Conservation (phyloP, 2,329 filamentous ascomycete species). For the Cladophialophora psammophila region DNA sequence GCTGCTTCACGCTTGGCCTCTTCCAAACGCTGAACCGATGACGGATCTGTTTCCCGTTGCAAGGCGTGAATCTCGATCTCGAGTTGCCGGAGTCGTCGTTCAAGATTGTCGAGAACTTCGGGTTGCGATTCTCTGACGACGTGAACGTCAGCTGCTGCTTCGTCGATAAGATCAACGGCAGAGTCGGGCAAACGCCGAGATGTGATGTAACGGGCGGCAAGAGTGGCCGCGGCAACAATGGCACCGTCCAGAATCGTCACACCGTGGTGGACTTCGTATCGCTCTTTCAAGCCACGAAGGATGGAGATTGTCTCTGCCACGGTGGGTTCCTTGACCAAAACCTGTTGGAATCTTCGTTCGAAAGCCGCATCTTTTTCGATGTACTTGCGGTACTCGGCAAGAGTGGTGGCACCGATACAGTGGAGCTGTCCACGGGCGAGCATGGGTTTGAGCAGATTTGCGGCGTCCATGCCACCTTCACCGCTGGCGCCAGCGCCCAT, state of each 20-base stretch:
- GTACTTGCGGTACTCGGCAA: slow-evolving; percentile 96
- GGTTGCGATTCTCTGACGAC: slow-evolving; percentile 96
- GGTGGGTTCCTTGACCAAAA: slow-evolving; percentile 91
- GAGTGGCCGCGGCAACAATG: slow-evolving; percentile 86
- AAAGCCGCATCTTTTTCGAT: slow-evolving; percentile 99
- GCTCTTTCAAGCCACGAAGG: slow-evolving; percentile 96
- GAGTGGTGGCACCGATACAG: slow-evolving; percentile 95
- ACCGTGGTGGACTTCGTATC: slow-evolving; percentile 97
- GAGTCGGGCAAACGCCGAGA: slow-evolving; percentile 91
- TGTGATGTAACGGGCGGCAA: slow-evolving; percentile 93
- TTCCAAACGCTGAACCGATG: slow-evolving; percentile 81
- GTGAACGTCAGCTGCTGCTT: slow-evolving; percentile 93
- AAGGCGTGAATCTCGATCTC: slow-evolving; percentile 98
- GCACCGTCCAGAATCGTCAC: slow-evolving; percentile 95
- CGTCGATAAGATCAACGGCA: slow-evolving; percentile 94
- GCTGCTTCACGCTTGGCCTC: slow-evolving; percentile 88
- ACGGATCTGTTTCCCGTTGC: slow-evolving; percentile 91
- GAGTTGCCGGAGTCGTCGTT: slow-evolving; percentile 86
- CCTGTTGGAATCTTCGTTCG: slow-evolving; percentile 97
- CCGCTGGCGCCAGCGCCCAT: slow-evolving; percentile 96
- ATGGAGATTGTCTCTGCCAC: slow-evolving; percentile 94
- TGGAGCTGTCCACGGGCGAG: slow-evolving; percentile 94
- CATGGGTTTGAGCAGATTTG: slow-evolving; percentile 98
- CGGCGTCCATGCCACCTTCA: slow-evolving; percentile 98
- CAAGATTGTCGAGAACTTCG: slow-evolving; percentile 92